phyloP scores from a whole-genome alignment of 805 yeast species.

The Scheffersomyces stipitis region DNA sequence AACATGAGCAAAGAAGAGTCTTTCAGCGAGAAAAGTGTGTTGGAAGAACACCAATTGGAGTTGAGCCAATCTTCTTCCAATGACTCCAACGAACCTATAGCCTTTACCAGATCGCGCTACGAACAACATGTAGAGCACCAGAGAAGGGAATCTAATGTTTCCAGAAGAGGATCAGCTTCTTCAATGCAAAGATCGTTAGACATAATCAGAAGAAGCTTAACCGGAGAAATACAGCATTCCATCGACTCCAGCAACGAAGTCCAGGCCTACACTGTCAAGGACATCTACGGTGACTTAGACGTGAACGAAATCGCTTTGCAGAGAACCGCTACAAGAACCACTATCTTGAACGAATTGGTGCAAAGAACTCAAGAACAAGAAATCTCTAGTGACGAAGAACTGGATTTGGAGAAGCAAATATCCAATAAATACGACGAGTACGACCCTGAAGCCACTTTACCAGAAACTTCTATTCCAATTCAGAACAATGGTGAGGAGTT shows the following conservation, averaged over 20 bases:
- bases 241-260: neutral
- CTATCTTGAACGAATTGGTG: conserved; percentile 30
- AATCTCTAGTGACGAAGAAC: conserved; percentile 13
- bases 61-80: conserved; percentile 13
- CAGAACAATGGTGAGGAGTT: conserved; percentile 54
- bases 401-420: conserved; percentile 2
- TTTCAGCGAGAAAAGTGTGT: neutral
- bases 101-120: conserved; percentile 10
- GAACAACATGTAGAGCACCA: conserved; percentile 7
- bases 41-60: conserved; percentile 1
- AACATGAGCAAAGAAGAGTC: conserved; percentile 1
- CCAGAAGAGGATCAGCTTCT: conserved; percentile 17
- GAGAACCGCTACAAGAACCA: conserved; percentile 44
- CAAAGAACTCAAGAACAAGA: conserved; percentile 7
- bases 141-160: conserved; percentile 16
- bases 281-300: conserved; percentile 41
- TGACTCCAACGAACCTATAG: conserved; percentile 10
- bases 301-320: conserved; percentile 36
- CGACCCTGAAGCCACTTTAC: conserved; percentile 11
- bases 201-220: conserved; percentile 12
- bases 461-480: conserved; percentile 34
- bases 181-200: conserved; percentile 18
- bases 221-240: conserved; percentile 9
- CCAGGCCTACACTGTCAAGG: conserved; percentile 26
- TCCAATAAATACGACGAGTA: conserved; percentile 1